Evolutionary conservation across 495 filamentous ascomycete genomes (phyloP), one percentile per base, ranked within the genome.

Genomic region (Thozetella sp.): DNA sequence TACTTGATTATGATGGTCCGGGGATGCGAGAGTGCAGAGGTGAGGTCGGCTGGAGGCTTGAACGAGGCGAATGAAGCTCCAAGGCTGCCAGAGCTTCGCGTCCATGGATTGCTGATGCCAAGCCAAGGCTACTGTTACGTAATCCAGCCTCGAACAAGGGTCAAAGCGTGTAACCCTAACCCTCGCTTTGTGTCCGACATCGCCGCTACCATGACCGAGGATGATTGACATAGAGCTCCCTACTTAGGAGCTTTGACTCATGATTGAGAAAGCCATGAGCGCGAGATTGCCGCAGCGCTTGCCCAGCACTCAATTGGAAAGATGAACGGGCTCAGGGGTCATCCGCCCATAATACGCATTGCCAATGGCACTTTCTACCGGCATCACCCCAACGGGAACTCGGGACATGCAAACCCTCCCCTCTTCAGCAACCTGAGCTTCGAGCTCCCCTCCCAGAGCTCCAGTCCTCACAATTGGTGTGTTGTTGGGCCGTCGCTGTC

Each of bases 331-430:
- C 58, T 68, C 15, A 60, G 67, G 17, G 48, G 55, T 30, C 71
- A 68, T 34, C 67, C 76, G 23, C 89, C 91, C 10, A 78, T 96
- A 50, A 86, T 96, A 54, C 78, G 76, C 59, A 93, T 97, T 66
- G 57, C 81, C 61, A 83, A 91, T 73, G 91, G 79, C 60, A 92
- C 90, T 2, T 96, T 96, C 69, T 94, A 95, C 74, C 86, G 88
- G 19, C 83, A 87, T 50, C 90, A 93, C 70, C 92, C 91, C 15
- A 79, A 78, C 22, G 74, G 80, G 24, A 80, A 63, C 23, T 61
- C 67, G 11, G 67, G 80, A 25, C 67, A 71, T 51, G 57, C 70
- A 2, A 88, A 88, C 65, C 88, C 85, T 22, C 78, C 91, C 1
- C 74, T 96, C 2, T 93, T 93, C 70, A 76, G 78, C 1, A 73